These are phyloP conservation scores for Neurospora sp. DNA, from an alignment of 495 filamentous ascomycete genomes.

Conservation along the genomic window DNA sequence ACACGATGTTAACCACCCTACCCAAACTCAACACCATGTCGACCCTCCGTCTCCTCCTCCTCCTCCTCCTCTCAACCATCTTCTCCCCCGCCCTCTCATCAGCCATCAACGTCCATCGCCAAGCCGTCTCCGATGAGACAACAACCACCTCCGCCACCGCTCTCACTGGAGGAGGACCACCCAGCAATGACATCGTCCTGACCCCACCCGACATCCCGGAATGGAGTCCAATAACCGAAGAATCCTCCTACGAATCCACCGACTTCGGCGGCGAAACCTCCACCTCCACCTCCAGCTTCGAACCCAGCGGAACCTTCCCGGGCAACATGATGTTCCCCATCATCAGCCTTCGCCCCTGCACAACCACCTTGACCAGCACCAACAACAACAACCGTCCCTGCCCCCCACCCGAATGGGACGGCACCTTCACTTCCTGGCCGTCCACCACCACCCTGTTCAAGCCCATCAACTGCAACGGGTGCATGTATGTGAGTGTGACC, in stretches of 20 bases:
- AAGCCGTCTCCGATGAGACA: neutral
- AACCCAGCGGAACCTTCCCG: neutral
- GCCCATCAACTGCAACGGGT: constrained; percentile 24
- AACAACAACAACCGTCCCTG: constrained; percentile 7
- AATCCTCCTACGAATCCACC: neutral
- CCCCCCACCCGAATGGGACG: constrained; percentile 12
- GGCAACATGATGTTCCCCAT: no score
- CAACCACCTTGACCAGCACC: constrained; percentile 11
- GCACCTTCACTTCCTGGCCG: constrained; percentile 17
- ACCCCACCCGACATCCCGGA: neutral
- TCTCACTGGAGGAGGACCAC: neutral
- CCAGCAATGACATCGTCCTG: neutral
- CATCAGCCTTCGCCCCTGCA: constrained; percentile 9
- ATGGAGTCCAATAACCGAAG: neutral
- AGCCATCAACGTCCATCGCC: neutral
- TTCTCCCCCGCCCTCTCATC: neutral
- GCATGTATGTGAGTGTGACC: constrained; percentile 10
- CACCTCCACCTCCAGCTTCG: neutral
- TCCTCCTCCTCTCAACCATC: neutral
- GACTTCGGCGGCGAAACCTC: neutral
- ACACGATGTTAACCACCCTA: neutral
- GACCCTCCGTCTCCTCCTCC: neutral
- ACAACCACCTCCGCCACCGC: neutral
- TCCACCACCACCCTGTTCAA: constrained; percentile 14
- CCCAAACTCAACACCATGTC: neutral